Conservation (phyloP, 2,329 filamentous ascomycete species). For the Stachybotrys elegans region DNA sequence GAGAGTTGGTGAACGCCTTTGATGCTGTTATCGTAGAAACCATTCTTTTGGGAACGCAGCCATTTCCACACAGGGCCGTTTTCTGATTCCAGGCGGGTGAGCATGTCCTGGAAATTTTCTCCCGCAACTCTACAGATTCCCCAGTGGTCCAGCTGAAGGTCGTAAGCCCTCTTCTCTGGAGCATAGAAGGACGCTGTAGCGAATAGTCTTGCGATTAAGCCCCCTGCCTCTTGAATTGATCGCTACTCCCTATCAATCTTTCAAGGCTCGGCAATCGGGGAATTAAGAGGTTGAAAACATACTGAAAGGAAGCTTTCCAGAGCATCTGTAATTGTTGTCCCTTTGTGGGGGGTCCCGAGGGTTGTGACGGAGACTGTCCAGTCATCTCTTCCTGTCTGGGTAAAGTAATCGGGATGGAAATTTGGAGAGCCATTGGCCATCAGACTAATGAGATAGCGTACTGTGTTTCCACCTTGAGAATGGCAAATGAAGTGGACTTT, state of each 20-base stretch:
- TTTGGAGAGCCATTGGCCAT: constrained; percentile 4
- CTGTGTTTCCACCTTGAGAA: constrained; percentile 8
- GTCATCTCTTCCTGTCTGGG: constrained; percentile 2
- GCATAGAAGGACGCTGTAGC: constrained; percentile 6
- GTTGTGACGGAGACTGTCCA: constrained; percentile 7
- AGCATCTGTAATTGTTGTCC: constrained; percentile 5
- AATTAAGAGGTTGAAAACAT: neutral
- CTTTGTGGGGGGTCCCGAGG: constrained; percentile 5
- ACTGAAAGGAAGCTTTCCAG: constrained; percentile 2
- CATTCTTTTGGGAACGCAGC: constrained; percentile 4
- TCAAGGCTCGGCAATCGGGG: neutral
- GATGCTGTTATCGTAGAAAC: constrained; percentile 7
- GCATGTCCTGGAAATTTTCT: constrained; percentile 7
- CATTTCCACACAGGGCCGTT: constrained; percentile 6
- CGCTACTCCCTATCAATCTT: neutral
- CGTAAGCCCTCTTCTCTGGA: constrained; percentile 5
- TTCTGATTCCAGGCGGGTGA: constrained; percentile 3
- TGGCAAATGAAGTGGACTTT: constrained; percentile 8
- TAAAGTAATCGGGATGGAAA: constrained; percentile 4
- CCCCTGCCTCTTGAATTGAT: constrained; percentile 1
- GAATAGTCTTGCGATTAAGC: constrained; percentile 2
- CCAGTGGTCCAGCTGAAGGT: constrained; percentile 7
- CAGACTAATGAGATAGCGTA: constrained; percentile 7
- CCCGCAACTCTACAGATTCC: constrained; percentile 3
- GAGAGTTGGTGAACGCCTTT: constrained; percentile 2